Base-by-base conservation (phyloP, 2,329 filamentous ascomycete species). In the Daldinia sp. region DNA sequence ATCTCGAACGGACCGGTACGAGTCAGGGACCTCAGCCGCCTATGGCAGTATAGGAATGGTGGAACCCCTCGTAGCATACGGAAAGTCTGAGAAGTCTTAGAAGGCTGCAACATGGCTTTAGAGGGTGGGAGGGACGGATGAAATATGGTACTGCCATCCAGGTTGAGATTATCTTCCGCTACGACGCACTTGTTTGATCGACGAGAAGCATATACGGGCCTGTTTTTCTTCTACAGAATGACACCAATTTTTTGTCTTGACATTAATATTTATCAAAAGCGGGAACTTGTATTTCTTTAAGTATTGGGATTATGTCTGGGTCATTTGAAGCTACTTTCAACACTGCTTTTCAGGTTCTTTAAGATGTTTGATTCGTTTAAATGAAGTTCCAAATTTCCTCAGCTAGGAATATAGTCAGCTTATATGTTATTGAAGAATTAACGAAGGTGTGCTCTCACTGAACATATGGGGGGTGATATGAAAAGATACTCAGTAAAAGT, bases 41-140 rank as follows among this genome's bases (percentile, higher is more conserved):
- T 54, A 26, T 54, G 50, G 50, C 28, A 54, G 0, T 54, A 54
- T 37, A 54, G 50, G n/a, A 54, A 54, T 15, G 50, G 50, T 7
- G n/a, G 10, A 20, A 54, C 10, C n/a, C 50, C 50, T 12, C 30
- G 50, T 33, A 20, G 6, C n/a, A 18, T 35, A 12, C 28, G 50
- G 12, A 37, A 23, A 37, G 9, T 23, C 2, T 54, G 3, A 54
- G 30, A 23, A 37, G 9, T 23, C 2, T 54, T 1, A 54, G 30
- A 6, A 18, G 60, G 20, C 12, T 26, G 20, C 9, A 26, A 26
- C 10, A 13, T 26, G 20, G 20, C 3, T 44, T 44, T 44, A 23
- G 2, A 7, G 42, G 20, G 13, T 13, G 20, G 2, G 13, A 15
- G 9, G 9, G 42, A 9, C 30, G 2, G 42, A 15, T 46, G 10